These are phyloP conservation scores for Apiotrichum sp. DNA, from an alignment of 1,284 basidiomycete species.

Conservation along the genomic window DNA sequence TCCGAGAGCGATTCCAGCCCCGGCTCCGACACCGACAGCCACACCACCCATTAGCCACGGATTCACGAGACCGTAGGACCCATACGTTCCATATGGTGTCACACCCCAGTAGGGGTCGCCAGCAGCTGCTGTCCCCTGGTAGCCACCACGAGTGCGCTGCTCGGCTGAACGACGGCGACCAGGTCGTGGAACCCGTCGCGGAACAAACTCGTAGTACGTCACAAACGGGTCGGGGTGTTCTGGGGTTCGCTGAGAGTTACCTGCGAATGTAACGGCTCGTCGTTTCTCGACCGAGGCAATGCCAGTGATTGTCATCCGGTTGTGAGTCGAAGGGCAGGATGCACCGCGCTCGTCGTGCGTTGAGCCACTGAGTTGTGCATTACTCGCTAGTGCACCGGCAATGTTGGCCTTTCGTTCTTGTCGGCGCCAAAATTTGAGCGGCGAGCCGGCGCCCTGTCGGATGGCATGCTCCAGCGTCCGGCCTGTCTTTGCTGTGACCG, in stretches of 20 bases:
- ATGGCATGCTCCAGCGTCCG: not conserved
- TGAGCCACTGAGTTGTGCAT: not conserved
- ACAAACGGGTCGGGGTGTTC: constrained; percentile 11
- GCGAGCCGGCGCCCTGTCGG: not conserved
- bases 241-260: too few species aligned
- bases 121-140: not conserved
- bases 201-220: constrained; percentile 7
- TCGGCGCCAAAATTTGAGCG: constrained; percentile 10
- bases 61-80: not conserved
- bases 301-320: not conserved
- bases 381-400: not conserved
- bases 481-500: not conserved
- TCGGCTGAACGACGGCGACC: not conserved
- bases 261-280: too few species aligned
- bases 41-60: constrained; percentile 1
- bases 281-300: too few species aligned
- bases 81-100: constrained; percentile 1
- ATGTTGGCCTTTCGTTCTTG: not conserved
- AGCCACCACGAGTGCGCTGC: not conserved
- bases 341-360: constrained; percentile 7
- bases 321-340: constrained; percentile 14
- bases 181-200: constrained; percentile 1
- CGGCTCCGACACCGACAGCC: not conserved
- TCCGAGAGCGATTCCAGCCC: not conserved
- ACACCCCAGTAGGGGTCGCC: constrained; percentile 16